A percentile compares a stretch with the other conserved stretches of the same genome.
These are phyloP conservation scores for Talaromyces sp. DNA, from an alignment of 2,329 filamentous ascomycete species.

Conservation along the genomic window DNA sequence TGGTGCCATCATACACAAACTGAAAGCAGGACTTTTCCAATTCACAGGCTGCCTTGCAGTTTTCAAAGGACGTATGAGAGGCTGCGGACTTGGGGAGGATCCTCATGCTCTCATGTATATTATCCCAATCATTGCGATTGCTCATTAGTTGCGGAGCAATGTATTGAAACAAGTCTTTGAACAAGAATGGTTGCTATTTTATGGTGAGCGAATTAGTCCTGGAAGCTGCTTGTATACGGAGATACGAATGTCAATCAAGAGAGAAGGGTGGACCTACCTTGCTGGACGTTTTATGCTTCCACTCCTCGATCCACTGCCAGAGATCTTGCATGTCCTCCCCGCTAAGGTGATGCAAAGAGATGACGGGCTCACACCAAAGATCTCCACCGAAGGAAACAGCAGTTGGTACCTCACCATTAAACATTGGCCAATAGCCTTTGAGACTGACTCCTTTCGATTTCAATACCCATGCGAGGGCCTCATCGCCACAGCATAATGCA, in stretches of 20 bases:
- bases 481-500: constrained; percentile 9
- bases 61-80: constrained; percentile 2
- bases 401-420: constrained; percentile 8
- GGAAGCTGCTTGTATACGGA: neutral
- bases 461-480: constrained; percentile 5
- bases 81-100: neutral
- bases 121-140: constrained; percentile 2
- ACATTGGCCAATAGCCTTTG: constrained; percentile 12
- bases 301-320: constrained; percentile 6
- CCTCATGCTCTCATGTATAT: constrained; percentile 6
- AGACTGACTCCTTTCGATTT: constrained; percentile 9
- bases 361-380: constrained; percentile 12
- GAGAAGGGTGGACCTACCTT: constrained; percentile 1
- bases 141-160: neutral
- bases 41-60: constrained; percentile 2
- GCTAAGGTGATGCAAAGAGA: constrained; percentile 11
- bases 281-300: neutral
- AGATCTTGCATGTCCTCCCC: constrained; percentile 7
- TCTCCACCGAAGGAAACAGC: neutral
- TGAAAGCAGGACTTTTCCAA: constrained; percentile 6
- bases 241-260: neutral
- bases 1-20: constrained; percentile 3
- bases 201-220: neutral
- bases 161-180: constrained; percentile 11
- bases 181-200: constrained; percentile 2